These are phyloP conservation scores for Xylaria sp. DNA, from an alignment of 2,329 filamentous ascomycete species.

Conservation along the genomic window DNA sequence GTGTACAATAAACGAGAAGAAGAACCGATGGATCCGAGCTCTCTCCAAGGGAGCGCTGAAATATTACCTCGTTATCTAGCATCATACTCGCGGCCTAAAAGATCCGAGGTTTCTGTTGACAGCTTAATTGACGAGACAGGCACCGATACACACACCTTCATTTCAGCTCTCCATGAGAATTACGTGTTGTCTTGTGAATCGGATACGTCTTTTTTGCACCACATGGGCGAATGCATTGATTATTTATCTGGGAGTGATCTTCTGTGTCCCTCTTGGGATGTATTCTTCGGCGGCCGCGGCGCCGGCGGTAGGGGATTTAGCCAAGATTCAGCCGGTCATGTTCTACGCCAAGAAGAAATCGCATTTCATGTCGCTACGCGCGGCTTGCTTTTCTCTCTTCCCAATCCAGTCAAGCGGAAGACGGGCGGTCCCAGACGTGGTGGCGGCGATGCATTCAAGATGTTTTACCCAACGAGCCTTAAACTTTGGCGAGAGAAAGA, in stretches of 20 bases:
- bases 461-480: conserved; percentile 89
- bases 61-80: conserved; percentile 64
- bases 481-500: conserved; percentile 85
- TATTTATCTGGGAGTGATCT: conserved; percentile 87
- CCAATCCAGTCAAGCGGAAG: conserved; percentile 81
- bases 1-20: conserved; percentile 92
- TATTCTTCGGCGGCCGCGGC: conserved; percentile 68
- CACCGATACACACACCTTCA: conserved; percentile 88
- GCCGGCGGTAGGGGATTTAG: conserved; percentile 52
- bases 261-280: conserved; percentile 74
- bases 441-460: conserved; percentile 73
- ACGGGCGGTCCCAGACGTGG: conserved; percentile 50
- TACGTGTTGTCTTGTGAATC: conserved; percentile 83
- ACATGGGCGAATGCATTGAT: conserved; percentile 84
- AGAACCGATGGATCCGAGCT: conserved; percentile 43
- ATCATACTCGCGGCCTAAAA: conserved; percentile 62
- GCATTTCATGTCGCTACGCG: conserved; percentile 89
- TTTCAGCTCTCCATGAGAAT: conserved; percentile 92
- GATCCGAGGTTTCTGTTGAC: conserved; percentile 71
- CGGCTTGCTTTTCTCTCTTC: conserved; percentile 83
- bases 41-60: conserved; percentile 52
- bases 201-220: conserved; percentile 71
- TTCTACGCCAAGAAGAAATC: conserved; percentile 90
- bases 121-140: conserved; percentile 90
- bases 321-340: conserved; percentile 69